A percentile compares a stretch with the other conserved stretches of the same genome.
Evolutionary conservation across 129 eudicot species (phyloP).

Genomic region (Flaveria ramosissima): DNA sequence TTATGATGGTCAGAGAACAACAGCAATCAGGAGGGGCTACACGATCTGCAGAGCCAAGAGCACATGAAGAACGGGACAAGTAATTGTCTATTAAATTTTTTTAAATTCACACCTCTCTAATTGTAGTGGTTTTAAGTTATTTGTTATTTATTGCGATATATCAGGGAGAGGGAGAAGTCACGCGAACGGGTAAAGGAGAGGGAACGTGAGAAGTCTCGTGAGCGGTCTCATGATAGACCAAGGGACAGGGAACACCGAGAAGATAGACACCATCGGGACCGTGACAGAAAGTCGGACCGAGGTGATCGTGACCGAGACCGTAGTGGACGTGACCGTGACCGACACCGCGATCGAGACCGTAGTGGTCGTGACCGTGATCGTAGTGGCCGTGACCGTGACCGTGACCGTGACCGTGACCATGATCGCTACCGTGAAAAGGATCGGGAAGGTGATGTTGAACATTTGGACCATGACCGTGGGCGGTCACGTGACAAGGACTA

Average conservation of each 20-base stretch:
- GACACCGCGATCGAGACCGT: constrained; percentile 46
- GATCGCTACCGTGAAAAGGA: constrained; percentile 58
- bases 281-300: constrained; percentile 66
- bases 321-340: constrained; percentile 46
- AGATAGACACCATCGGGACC: constrained; percentile 88
- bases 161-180: constrained; percentile 85
- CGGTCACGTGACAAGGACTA: constrained; percentile 55
- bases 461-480: constrained; percentile 57
- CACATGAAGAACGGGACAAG: constrained; percentile 75
- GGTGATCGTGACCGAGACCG: constrained; percentile 54
- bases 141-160: constrained; percentile 6
- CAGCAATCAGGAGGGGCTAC: constrained; percentile 65
- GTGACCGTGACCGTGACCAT: constrained; percentile 51
- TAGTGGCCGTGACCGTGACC: constrained; percentile 53
- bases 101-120: not conserved
- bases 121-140: not conserved
- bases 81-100: not conserved
- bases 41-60: constrained; percentile 87
- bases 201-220: constrained; percentile 74
- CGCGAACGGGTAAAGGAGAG: constrained; percentile 75
- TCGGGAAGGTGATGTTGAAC: constrained; percentile 49
- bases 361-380: constrained; percentile 50
- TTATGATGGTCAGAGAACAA: constrained; percentile 58
- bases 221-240: constrained; percentile 75
- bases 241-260: constrained; percentile 82